Evolutionary conservation across 2,329 filamentous ascomycete genomes (phyloP), one percentile per base, ranked within the genome.

Genomic region (Tympanopsis confertula): DNA sequence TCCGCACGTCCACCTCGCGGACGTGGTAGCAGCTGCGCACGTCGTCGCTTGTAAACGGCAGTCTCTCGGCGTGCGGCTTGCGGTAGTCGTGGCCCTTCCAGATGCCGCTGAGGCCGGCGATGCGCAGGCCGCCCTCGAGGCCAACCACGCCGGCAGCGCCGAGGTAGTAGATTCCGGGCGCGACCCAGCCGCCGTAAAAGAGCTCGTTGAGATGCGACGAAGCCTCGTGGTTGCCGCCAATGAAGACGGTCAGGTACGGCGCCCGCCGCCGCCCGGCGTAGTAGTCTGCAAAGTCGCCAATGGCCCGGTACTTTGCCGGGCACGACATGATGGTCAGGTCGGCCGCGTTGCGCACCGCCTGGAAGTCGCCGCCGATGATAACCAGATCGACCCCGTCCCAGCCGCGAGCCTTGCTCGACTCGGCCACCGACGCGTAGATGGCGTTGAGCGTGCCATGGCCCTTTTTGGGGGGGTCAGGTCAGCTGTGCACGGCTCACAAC

Each of bases 111-210:
- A 96, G 66, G 4, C 82, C 89, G 24, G 86, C 85, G 43, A 98
- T 94, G 17, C 91, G 78, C 36, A 98, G 62, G 1, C 85, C 82
- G 0, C 89, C 89, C n/a, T n/a, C n/a, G 20, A 93, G 66, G 14
- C 82, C 79, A 29, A 98, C 56, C 5, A 98, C 79, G 53, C 94
- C 94, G 42, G 91, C 86, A 22, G 87, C 86, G 36, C 91, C 91
- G 56, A 96, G 71, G 61, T 95, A 98, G 66, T 95, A 98, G 45
- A 98, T 96, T 47, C 91, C 94, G 5, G 86, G 87, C 5, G 89
- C 89, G 5, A 86, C 91, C 91, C 91, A 98, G 37, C 91, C 91
- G 37, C 91, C 91, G 54, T 96, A 94, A 62, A 86, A 94, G 1
- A 98, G 72, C 60, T 98, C 91, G 68, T 80, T 91, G 4, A 94